Evolutionary conservation across 805 yeast genomes (phyloP).

Genomic region (Wickerhamomyces rabaulensis): DNA sequence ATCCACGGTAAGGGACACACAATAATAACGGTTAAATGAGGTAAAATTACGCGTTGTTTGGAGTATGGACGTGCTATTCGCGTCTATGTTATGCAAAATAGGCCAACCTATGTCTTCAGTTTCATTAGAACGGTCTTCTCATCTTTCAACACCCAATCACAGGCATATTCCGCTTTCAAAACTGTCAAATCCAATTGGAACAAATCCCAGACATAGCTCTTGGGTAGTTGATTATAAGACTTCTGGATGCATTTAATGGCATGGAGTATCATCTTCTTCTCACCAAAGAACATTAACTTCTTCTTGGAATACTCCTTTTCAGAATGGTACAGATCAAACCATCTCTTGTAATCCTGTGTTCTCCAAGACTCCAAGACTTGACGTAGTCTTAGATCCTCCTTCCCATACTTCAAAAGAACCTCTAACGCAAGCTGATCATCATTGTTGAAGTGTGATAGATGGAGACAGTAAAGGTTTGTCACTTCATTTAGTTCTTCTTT

Average conservation of each 20-base stretch:
- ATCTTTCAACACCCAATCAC: conserved; percentile 13
- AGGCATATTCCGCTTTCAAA: conserved; percentile 4
- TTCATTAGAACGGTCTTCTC: conserved; percentile 8
- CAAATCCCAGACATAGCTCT: conserved; percentile 7
- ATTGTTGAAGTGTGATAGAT: conserved; percentile 26
- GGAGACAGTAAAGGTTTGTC: conserved; percentile 38
- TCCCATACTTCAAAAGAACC: conserved; percentile 24
- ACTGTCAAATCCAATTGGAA: conserved; percentile 7
- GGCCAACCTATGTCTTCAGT: not conserved
- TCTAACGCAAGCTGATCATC: conserved; percentile 15
- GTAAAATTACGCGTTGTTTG: not conserved
- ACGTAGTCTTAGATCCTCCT: conserved; percentile 28
- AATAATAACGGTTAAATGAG: not conserved
- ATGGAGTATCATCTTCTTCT: conserved; percentile 25
- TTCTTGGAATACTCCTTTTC: conserved; percentile 12
- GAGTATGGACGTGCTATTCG: not conserved
- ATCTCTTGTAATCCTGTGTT: conserved; percentile 24
- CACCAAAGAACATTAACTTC: conserved; percentile 40
- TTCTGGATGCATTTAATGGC: conserved; percentile 30
- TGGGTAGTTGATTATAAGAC: conserved; percentile 34
- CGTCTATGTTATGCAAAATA: not conserved
- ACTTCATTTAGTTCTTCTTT: conserved; percentile 36
- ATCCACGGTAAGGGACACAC: not conserved
- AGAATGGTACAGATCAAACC: conserved; percentile 26
- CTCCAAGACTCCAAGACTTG: conserved; percentile 30